phyloP scores from a whole-genome alignment of 768 basidiomycete genomes.

The Lactarius trivialis region DNA sequence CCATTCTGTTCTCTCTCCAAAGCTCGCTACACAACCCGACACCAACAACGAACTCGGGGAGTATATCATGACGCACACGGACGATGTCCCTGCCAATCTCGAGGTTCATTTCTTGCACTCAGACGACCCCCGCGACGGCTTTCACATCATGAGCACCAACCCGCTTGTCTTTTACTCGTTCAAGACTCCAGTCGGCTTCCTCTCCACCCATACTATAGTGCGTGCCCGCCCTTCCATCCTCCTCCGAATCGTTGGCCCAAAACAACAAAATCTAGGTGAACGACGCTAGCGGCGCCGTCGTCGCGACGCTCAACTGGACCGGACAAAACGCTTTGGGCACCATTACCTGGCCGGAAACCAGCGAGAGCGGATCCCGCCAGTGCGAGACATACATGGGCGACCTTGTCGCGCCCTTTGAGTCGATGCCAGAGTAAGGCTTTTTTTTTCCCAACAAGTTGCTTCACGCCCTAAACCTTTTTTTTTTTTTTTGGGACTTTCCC shows the following conservation, averaged over 20 bases:
- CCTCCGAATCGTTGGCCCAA: too few relatives aligned
- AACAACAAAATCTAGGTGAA: conserved; percentile 9
- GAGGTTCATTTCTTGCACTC: conserved; percentile 60
- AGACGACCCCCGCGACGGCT: conserved; percentile 59
- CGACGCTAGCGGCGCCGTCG: background rate
- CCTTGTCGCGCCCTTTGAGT: background rate
- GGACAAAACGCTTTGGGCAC: conserved; percentile 10
- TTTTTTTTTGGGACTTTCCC: background rate
- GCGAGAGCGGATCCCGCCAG: background rate
- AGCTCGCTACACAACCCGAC: background rate
- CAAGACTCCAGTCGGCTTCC: conserved; percentile 44
- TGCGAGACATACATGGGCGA: conserved; percentile 7
- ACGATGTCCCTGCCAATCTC: background rate
- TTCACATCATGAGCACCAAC: conserved; percentile 59
- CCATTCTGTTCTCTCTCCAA: background rate
- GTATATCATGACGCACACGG: background rate
- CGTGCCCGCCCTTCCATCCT: conserved; percentile 22
- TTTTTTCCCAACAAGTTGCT: too few relatives aligned
- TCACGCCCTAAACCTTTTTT: too few relatives aligned
- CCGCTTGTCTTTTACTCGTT: conserved; percentile 59
- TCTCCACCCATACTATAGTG: conserved; percentile 43
- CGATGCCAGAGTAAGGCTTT: background rate
- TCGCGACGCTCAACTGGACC: conserved; percentile 14
- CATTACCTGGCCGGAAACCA: background rate
- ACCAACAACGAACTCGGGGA: background rate